These are phyloP conservation scores for Suillus spraguei DNA, from an alignment of 768 basidiomycete genomes.

Conservation along the genomic window DNA sequence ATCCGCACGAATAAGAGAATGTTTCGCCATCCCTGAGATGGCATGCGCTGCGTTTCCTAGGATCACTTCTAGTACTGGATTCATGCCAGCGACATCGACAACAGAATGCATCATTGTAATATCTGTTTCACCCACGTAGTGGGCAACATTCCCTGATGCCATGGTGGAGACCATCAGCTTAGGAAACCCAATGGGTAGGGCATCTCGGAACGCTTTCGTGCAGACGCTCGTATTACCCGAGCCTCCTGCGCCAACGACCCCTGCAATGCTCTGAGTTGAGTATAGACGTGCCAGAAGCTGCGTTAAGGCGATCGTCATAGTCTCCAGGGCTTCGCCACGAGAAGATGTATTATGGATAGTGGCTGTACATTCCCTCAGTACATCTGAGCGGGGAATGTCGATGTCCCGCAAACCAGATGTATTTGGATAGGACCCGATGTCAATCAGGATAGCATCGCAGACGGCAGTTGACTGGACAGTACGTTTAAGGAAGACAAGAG, in stretches of 20 bases:
- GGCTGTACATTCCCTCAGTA: conserved; percentile 16
- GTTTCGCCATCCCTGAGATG: conserved; percentile 28
- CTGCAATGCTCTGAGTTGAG: conserved; percentile 16
- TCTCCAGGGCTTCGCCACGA: conserved; percentile 14
- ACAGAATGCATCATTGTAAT: conserved; percentile 36
- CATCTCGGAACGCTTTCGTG: conserved; percentile 23
- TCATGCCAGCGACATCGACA: conserved; percentile 32
- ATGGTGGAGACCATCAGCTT: conserved; percentile 35
- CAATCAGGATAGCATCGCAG: conserved; percentile 31
- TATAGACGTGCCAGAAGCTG: conserved; percentile 19
- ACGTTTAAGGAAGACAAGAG: conserved; percentile 25
- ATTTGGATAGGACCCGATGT: conserved; percentile 20
- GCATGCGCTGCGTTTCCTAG: conserved; percentile 32
- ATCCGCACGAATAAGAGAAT: conserved; percentile 5
- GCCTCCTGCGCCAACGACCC: conserved; percentile 27
- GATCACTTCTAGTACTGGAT: conserved; percentile 23
- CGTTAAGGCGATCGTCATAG: conserved; percentile 25
- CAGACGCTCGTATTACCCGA: conserved; percentile 30
- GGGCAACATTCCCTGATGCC: conserved; percentile 26
- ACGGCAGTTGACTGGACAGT: conserved; percentile 14
- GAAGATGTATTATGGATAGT: conserved; percentile 13
- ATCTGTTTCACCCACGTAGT: conserved; percentile 35
- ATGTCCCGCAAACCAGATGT: conserved; percentile 20
- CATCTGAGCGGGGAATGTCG: conserved; percentile 24
- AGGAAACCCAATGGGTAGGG: conserved; percentile 31